phyloP scores from a whole-genome alignment of 1,284 basidiomycete species.

The Moesziomyces globuligerus region DNA sequence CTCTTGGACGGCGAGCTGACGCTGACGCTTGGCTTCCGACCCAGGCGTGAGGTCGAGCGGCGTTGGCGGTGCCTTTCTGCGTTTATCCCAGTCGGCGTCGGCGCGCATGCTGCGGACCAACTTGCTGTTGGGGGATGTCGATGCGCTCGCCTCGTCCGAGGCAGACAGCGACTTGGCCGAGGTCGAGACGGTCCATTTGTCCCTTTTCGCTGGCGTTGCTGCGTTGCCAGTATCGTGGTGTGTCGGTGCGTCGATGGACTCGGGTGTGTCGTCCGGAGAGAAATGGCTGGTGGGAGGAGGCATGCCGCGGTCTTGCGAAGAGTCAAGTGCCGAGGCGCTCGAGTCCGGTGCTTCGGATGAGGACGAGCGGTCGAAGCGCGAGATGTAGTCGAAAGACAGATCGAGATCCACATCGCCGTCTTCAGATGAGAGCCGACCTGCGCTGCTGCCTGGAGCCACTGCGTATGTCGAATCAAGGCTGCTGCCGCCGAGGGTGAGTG shows the following conservation, averaged over 20 bases:
- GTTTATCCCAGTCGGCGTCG: conserved; percentile 42
- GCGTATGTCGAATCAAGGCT: conserved; percentile 13
- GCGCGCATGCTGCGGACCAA: conserved; percentile 42
- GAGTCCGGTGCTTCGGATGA: conserved; percentile 27
- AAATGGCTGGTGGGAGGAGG: conserved; percentile 16
- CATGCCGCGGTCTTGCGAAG: conserved; percentile 13
- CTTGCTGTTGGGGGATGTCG: conserved; percentile 30
- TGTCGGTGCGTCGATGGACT: conserved; percentile 6
- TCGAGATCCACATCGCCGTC: conserved; percentile 51
- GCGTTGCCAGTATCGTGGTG: neutral
- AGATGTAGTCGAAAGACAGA: conserved; percentile 56
- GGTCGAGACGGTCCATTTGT: neutral
- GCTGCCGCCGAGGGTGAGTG: conserved; percentile 13
- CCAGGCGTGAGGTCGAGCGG: conserved; percentile 36
- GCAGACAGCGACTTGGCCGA: conserved; percentile 6
- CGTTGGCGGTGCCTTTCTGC: conserved; percentile 49
- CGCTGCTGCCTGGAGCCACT: neutral
- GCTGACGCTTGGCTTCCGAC: conserved; percentile 26
- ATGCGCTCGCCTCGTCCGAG: neutral
- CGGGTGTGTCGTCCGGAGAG: conserved; percentile 28
- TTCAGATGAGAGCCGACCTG: conserved; percentile 2
- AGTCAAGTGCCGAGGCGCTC: conserved; percentile 22
- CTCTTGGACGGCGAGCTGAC: conserved; percentile 13
- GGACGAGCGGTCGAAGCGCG: conserved; percentile 35
- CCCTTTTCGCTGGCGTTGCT: conserved; percentile 5